phyloP scores from a whole-genome alignment of 2,329 filamentous ascomycete genomes.

The Calonectria pauciramosa region DNA sequence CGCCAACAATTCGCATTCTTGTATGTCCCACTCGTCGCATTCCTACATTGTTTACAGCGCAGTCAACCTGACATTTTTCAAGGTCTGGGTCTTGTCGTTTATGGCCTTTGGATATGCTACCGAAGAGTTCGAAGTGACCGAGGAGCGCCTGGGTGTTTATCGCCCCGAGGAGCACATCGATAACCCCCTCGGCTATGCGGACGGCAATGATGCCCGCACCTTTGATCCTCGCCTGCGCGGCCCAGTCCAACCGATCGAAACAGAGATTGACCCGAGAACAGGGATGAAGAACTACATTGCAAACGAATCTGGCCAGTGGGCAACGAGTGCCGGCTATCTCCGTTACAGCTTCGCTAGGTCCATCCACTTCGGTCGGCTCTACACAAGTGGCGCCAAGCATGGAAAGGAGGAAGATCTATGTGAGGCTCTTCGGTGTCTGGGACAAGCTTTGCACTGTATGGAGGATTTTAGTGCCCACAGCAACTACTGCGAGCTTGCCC shows the following conservation, averaged over 20 bases:
- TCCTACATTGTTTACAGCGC: background rate
- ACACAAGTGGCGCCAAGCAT: conserved; percentile 73
- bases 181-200: conserved; percentile 88
- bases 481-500: conserved; percentile 84
- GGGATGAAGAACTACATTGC: conserved; percentile 99
- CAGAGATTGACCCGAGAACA: conserved; percentile 79
- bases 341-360: conserved; percentile 80
- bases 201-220: conserved; percentile 86
- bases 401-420: conserved; percentile 84
- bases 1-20: conserved; percentile 82
- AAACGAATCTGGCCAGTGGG: conserved; percentile 89
- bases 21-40: conserved; percentile 51
- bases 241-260: conserved; percentile 79
- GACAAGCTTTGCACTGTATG: conserved; percentile 82
- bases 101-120: conserved; percentile 89
- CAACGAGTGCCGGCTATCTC: conserved; percentile 89
- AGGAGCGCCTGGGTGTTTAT: conserved; percentile 84
- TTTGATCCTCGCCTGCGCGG: conserved; percentile 86
- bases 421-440: conserved; percentile 82
- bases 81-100: conserved; percentile 85
- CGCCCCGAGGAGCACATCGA: conserved; percentile 82
- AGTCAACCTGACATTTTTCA: background rate
- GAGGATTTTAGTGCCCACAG: conserved; percentile 87
- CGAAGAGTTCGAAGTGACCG: conserved; percentile 86
- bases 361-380: conserved; percentile 83